A percentile compares a stretch with the other conserved stretches of the same genome.
Evolutionary conservation across 352 stramenopile species (phyloP).

Genomic region (Globisporangium recalcitrans): DNA sequence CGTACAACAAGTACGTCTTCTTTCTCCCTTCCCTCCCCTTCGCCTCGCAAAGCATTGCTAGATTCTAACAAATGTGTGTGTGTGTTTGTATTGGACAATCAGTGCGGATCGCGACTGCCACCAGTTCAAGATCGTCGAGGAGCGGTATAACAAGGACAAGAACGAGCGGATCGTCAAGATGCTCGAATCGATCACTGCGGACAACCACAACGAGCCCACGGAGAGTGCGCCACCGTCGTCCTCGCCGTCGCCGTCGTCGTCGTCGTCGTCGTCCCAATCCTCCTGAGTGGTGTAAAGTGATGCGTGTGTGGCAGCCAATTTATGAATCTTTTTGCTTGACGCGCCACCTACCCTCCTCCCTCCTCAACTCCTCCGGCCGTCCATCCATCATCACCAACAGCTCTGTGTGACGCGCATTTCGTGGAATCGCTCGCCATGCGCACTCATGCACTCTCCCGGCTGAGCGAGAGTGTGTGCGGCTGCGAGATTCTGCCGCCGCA

Average conservation of each 20-base stretch:
- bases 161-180: constrained; percentile 66
- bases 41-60: background rate
- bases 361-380: background rate
- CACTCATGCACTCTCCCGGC: background rate
- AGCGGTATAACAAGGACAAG: constrained; percentile 36
- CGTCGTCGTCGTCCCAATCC: background rate
- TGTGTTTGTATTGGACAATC: constrained; percentile 7
- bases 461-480: background rate
- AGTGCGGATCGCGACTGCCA: constrained; percentile 76
- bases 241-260: background rate
- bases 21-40: background rate
- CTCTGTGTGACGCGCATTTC: too few species aligned
- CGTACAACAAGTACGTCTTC: constrained; percentile 72
- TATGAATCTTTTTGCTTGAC: constrained; percentile 1
- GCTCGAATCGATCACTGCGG: constrained; percentile 58
- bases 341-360: background rate
- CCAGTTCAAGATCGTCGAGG: constrained; percentile 65
- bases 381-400: too few species aligned
- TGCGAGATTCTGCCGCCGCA: background rate
- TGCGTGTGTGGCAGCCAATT: constrained; percentile 4
- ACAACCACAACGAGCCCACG: constrained; percentile 56
- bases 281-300: background rate
- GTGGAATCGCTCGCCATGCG: background rate
- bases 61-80: background rate
- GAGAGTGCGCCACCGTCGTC: background rate